phyloP scores from a whole-genome alignment of 2,329 filamentous ascomycete species.

The Claviceps pusilla region DNA sequence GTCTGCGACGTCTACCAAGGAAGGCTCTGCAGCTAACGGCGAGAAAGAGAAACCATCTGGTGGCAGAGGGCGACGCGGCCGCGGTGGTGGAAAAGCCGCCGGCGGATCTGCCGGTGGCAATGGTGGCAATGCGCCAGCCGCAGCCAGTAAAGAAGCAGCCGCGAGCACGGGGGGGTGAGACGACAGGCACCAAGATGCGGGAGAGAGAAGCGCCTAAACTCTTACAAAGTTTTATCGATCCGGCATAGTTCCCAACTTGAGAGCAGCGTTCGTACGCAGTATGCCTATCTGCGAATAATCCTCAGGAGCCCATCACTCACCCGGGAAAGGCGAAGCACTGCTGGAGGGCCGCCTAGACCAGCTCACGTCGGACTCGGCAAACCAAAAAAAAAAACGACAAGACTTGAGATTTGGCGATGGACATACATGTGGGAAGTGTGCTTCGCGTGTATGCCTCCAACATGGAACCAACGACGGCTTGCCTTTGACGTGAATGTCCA shows the following conservation, averaged over 20 bases:
- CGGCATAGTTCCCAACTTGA: neutral
- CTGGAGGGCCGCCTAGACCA: too few relatives aligned
- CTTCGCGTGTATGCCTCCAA: neutral
- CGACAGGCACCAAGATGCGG: neutral
- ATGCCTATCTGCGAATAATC: neutral
- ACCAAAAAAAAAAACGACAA: too few relatives aligned
- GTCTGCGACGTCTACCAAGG: constrained; percentile 6
- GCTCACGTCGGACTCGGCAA: neutral
- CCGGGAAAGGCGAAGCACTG: neutral
- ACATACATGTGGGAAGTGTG: neutral
- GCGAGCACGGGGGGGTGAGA: constrained; percentile 7
- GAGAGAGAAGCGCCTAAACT: neutral
- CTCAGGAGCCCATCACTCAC: too few relatives aligned
- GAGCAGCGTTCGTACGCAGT: neutral
- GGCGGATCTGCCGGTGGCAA: constrained; percentile 4
- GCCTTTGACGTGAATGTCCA: too few relatives aligned
- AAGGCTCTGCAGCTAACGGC: neutral
- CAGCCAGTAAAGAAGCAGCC: constrained; percentile 1
- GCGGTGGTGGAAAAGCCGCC: constrained; percentile 14
- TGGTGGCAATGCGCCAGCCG: constrained; percentile 2
- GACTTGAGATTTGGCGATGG: neutral
- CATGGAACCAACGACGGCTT: neutral
- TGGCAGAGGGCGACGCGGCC: constrained; percentile 18
- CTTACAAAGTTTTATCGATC: neutral
- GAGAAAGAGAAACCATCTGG: constrained; percentile 15